Percentiles rank a stretch among this genome's conserved stretches.
These are phyloP conservation scores for Aspergillus texensis DNA, from an alignment of 2,329 filamentous ascomycete genomes.

Conservation along the genomic window DNA sequence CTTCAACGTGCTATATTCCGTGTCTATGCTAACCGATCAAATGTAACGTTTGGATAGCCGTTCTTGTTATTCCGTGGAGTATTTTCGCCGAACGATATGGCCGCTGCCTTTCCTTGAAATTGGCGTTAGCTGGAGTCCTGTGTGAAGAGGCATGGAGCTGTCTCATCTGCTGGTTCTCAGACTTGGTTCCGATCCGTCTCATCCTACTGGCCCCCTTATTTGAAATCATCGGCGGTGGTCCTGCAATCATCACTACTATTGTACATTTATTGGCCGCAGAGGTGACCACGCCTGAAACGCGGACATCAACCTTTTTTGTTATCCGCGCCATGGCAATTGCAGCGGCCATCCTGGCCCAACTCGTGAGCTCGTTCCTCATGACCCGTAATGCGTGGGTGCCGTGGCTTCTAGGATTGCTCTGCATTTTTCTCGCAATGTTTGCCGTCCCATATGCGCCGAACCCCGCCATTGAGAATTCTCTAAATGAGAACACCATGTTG, in stretches of 20 bases:
- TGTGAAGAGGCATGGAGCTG: background rate
- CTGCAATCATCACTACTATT: background rate
- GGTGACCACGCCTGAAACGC: background rate
- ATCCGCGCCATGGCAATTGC: slow-evolving; percentile 3
- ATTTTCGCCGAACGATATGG: background rate
- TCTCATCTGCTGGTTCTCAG: background rate
- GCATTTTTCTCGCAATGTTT: background rate
- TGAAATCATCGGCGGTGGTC: background rate
- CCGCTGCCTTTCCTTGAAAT: slow-evolving; percentile 1
- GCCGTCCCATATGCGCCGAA: background rate
- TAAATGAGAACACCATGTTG: background rate
- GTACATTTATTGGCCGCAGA: background rate
- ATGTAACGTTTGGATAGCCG: background rate
- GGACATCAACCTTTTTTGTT: background rate
- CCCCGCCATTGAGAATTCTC: background rate
- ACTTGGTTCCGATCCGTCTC: background rate
- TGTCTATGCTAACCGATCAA: background rate
- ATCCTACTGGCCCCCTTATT: slow-evolving; percentile 3
- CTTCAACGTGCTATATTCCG: background rate
- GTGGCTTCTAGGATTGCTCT: slow-evolving; percentile 4
- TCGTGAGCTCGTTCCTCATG: slow-evolving; percentile 1
- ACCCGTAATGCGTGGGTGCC: slow-evolving; percentile 1
- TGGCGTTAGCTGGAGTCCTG: background rate
- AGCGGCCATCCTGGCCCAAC: slow-evolving; percentile 1
- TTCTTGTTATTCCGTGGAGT: slow-evolving; percentile 7